Conservation (phyloP, 345 rosid genomes). For the Citrus mangshanensis region DNA sequence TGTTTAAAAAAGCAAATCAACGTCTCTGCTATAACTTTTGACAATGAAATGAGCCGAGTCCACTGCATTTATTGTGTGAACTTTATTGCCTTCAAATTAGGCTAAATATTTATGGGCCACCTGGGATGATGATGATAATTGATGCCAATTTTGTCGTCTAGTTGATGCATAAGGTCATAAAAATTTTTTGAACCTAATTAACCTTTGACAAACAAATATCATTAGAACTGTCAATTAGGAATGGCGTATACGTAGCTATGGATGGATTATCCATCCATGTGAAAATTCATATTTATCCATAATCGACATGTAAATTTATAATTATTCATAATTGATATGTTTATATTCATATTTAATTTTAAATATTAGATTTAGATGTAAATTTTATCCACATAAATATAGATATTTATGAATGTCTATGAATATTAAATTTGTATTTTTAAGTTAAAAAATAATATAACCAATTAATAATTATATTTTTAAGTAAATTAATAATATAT, state of each 20-base stretch:
- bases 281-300: no score
- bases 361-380: fast-evolving
- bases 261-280: no score
- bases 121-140: not conserved
- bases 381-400: fast-evolving
- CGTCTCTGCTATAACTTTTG: conserved; percentile 13
- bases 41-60: conserved; percentile 15
- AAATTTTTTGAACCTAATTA: not conserved
- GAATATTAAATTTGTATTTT: no score
- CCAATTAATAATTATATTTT: no score
- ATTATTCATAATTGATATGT: no score
- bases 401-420: fast-evolving
- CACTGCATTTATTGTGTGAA: conserved; percentile 18
- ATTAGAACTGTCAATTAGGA: no score
- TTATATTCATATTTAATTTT: no score
- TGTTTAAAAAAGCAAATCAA: conserved; percentile 7
- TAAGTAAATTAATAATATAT: no score
- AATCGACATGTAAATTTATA: no score
- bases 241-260: no score
- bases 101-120: conserved; percentile 21
- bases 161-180: not conserved
- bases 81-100: conserved; percentile 39
- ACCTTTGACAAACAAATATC: not conserved
- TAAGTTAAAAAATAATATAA: no score
- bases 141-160: not conserved